phyloP scores from a whole-genome alignment of 352 stramenopile genomes.

The Halophytophthora polymorphica region DNA sequence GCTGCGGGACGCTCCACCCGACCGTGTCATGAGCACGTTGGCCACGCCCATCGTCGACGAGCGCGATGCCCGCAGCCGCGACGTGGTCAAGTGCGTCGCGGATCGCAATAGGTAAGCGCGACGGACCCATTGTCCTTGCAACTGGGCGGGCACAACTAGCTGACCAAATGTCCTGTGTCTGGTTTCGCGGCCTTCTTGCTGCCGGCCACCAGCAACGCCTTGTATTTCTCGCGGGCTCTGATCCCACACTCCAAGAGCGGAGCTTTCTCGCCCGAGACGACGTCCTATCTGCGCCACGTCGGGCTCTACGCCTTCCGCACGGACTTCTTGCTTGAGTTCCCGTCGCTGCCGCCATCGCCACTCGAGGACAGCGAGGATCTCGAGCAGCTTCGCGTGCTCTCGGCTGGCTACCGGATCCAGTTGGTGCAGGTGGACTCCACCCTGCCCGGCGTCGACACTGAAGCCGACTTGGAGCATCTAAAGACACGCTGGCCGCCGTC shows the following conservation, averaged over 20 bases:
- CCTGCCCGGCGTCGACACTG: constrained; percentile 65
- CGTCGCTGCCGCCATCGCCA: constrained; percentile 42
- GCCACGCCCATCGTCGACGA: constrained; percentile 63
- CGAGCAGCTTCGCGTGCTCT: constrained; percentile 84
- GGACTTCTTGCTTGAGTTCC: constrained; percentile 71
- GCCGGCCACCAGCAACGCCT: constrained; percentile 46
- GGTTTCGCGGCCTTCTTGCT: no score
- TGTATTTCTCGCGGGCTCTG: constrained; percentile 84
- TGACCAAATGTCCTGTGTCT: no score
- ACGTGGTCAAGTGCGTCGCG: constrained; percentile 78
- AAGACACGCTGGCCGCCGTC: constrained; percentile 32
- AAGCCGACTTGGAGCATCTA: constrained; percentile 56
- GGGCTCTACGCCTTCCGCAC: constrained; percentile 80
- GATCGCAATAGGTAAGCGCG: constrained; percentile 48
- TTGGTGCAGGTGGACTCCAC: constrained; percentile 60
- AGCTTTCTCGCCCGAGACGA: constrained; percentile 41
- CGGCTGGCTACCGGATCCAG: constrained; percentile 67
- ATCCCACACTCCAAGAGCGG: constrained; percentile 75
- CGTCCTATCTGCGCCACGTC: constrained; percentile 69
- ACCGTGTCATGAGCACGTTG: constrained; percentile 77
- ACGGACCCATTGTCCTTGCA: not conserved
- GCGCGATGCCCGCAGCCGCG: constrained; percentile 42
- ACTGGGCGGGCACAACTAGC: not conserved
- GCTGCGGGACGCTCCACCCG: constrained; percentile 36
- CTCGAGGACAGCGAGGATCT: constrained; percentile 74